Evolutionary conservation across 257 asterid species (phyloP).

Genomic region (Nyctanthes arbortristis): DNA sequence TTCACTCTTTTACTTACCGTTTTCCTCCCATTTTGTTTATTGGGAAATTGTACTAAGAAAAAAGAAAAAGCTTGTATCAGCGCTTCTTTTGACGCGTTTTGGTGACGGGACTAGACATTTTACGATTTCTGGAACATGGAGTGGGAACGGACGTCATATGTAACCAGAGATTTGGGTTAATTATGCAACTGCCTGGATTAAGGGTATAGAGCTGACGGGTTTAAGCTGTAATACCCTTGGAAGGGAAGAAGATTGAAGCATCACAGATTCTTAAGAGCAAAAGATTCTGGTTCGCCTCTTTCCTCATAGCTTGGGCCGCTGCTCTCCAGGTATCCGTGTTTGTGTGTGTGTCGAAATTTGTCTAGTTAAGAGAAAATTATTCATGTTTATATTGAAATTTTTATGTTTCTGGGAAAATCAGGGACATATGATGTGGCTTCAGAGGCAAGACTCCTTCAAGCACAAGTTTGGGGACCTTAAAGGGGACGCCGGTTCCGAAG

Average conservation of each 20-base stretch:
- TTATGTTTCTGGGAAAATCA: constrained; percentile 18
- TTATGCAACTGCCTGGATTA: not conserved
- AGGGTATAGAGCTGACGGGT: constrained; percentile 23
- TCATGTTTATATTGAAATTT: constrained; percentile 1
- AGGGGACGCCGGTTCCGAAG: constrained; percentile 27
- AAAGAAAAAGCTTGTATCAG: too few relatives aligned
- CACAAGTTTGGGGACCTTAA: constrained; percentile 60
- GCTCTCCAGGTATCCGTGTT: constrained; percentile 65
- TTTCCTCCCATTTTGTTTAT: too few relatives aligned
- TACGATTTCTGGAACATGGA: too few relatives aligned
- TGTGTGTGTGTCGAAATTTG: not conserved
- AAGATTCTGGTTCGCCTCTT: constrained; percentile 73
- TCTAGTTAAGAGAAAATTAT: not conserved
- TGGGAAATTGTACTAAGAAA: too few relatives aligned
- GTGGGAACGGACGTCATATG: too few relatives aligned
- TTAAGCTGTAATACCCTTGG: constrained; percentile 27
- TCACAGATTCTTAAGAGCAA: constrained; percentile 68
- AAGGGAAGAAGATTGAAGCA: constrained; percentile 43
- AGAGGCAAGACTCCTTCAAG: constrained; percentile 82
- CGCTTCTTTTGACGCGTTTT: too few relatives aligned
- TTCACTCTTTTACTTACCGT: too few relatives aligned
- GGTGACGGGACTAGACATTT: too few relatives aligned
- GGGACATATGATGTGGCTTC: constrained; percentile 95
- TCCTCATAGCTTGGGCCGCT: constrained; percentile 82
- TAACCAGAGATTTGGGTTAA: too few relatives aligned